These are phyloP conservation scores for Aspergillus unguis DNA, from an alignment of 2,329 filamentous ascomycete genomes.

Conservation along the genomic window DNA sequence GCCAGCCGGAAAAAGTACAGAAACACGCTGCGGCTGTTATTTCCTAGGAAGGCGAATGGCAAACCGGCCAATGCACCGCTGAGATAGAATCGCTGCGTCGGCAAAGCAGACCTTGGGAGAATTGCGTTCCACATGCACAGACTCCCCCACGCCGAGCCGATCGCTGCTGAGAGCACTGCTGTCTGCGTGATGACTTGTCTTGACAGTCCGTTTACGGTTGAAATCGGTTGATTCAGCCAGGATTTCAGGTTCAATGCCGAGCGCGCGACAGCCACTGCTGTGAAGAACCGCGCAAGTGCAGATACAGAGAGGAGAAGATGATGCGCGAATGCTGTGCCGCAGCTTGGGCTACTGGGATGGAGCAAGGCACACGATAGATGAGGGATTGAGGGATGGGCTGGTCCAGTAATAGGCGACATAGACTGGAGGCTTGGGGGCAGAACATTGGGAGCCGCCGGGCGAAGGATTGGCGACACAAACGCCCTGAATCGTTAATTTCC, in stretches of 20 bases:
- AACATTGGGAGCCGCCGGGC: slow-evolving; percentile 62
- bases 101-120: slow-evolving; percentile 69
- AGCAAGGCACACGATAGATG: slow-evolving; percentile 85
- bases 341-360: slow-evolving; percentile 84
- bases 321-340: slow-evolving; percentile 78
- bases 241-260: slow-evolving; percentile 65
- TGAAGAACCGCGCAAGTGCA: slow-evolving; percentile 65
- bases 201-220: slow-evolving; percentile 64
- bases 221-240: slow-evolving; percentile 67
- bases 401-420: slow-evolving; percentile 73
- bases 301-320: slow-evolving; percentile 86
- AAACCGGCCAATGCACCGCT: slow-evolving; percentile 81
- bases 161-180: slow-evolving; percentile 74
- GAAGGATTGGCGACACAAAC: slow-evolving; percentile 82
- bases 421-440: slow-evolving; percentile 62
- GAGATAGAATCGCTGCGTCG: slow-evolving; percentile 84
- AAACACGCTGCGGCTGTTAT: slow-evolving; percentile 60
- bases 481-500: slow-evolving; percentile 46
- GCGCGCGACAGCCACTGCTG: slow-evolving; percentile 65
- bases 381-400: slow-evolving; percentile 81
- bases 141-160: slow-evolving; percentile 82
- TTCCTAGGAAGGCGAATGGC: slow-evolving; percentile 67
- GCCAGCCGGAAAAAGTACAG: slow-evolving; percentile 75
- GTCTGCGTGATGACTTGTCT: slow-evolving; percentile 69
- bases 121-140: slow-evolving; percentile 84